phyloP scores from a whole-genome alignment of 75 land plant species.

The Pseudotsuga menziesii region DNA sequence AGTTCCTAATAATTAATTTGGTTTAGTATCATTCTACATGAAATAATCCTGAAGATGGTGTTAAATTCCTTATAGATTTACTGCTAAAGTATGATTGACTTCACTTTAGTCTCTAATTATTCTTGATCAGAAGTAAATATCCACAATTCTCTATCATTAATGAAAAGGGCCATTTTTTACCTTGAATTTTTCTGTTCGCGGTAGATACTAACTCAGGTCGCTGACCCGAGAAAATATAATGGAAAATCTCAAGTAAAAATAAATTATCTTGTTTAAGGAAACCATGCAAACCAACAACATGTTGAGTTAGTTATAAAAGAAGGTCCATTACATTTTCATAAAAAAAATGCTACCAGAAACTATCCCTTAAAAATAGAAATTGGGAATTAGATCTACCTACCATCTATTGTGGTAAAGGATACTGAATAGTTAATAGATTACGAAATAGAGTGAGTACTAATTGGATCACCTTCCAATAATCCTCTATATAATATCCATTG shows the following conservation, averaged over 20 bases:
- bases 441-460: conserved; percentile 84
- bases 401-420: conserved; percentile 51
- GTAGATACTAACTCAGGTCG: conserved; percentile 69
- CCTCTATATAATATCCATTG: conserved; percentile 74
- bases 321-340: conserved; percentile 89
- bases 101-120: background rate
- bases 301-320: conserved; percentile 77
- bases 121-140: background rate
- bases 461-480: conserved; percentile 93
- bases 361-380: conserved; percentile 55
- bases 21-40: conserved; percentile 34
- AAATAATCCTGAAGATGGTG: background rate
- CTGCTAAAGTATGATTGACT: background rate
- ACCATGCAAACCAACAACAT: conserved; percentile 46
- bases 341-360: conserved; percentile 71
- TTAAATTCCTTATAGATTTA: background rate
- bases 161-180: conserved; percentile 12
- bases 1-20: conserved; percentile 23
- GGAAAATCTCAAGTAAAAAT: conserved; percentile 72
- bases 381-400: conserved; percentile 47
- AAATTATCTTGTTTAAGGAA: conserved; percentile 73
- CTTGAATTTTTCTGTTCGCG: conserved; percentile 22
- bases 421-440: conserved; percentile 80
- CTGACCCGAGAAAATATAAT: conserved; percentile 79
- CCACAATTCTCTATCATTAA: background rate